Conservation (phyloP, 2,329 filamentous ascomycete species). For the Sclerotinia sclerotiorum region DNA sequence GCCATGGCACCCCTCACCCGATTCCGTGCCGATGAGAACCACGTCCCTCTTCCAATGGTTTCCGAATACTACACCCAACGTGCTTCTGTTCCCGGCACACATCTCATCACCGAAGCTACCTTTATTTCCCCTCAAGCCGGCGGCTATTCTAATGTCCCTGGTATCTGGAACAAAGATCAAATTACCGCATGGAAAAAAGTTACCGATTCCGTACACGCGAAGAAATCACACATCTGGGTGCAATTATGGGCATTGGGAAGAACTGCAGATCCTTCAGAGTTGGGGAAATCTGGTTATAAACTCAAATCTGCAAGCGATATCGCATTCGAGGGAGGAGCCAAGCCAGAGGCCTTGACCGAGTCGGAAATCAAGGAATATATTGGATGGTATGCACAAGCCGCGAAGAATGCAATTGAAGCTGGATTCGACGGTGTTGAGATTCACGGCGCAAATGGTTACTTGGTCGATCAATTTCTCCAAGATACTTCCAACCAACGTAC, state of each 20-base stretch:
- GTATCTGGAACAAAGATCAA: constrained; percentile 54
- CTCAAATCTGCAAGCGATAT: constrained; percentile 33
- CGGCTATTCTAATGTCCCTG: constrained; percentile 53
- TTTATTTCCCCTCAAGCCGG: constrained; percentile 49
- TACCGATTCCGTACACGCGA: constrained; percentile 58
- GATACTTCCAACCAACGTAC: constrained; percentile 53
- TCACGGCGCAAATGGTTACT: constrained; percentile 40
- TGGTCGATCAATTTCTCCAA: constrained; percentile 40
- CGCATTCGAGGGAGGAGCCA: constrained; percentile 30
- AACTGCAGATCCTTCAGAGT: constrained; percentile 28
- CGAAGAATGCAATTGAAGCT: constrained; percentile 51
- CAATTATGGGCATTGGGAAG: constrained; percentile 64
- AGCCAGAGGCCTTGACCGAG: constrained; percentile 43
- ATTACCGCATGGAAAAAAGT: constrained; percentile 58
- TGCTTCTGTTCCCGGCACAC: constrained; percentile 50
- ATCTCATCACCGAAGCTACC: constrained; percentile 57
- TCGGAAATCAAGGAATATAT: constrained; percentile 41
- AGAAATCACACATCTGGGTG: constrained; percentile 56
- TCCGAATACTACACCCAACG: constrained; percentile 56
- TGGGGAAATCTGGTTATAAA: constrained; percentile 32
- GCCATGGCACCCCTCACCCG: constrained; percentile 60
- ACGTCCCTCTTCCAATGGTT: constrained; percentile 48
- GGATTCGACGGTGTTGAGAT: constrained; percentile 55
- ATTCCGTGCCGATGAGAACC: constrained; percentile 48
- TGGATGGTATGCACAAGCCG: constrained; percentile 41